phyloP scores from a whole-genome alignment of 768 basidiomycete genomes.

The Astraeus odoratus region DNA sequence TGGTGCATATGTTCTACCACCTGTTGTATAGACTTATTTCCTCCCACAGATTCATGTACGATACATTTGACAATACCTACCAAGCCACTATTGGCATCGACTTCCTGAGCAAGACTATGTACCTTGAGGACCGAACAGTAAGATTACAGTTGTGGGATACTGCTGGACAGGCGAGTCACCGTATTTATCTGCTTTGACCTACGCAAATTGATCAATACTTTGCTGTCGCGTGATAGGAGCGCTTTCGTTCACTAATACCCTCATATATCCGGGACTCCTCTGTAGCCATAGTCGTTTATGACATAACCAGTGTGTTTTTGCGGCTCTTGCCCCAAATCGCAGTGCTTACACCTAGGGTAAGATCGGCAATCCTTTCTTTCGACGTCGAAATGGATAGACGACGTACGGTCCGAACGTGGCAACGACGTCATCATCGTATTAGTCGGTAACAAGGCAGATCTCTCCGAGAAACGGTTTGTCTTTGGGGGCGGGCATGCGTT shows the following conservation, averaged over 20 bases:
- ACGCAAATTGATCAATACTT: constrained; percentile 2
- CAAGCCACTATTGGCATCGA: constrained; percentile 98
- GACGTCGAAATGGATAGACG: constrained; percentile 99
- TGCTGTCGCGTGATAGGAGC: constrained; percentile 52
- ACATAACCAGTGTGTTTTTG: constrained; percentile 82
- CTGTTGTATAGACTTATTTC: constrained; percentile 2
- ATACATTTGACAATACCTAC: constrained; percentile 99
- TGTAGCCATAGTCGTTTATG: constrained; percentile 97
- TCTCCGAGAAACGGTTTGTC: constrained; percentile 93
- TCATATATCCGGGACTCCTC: constrained; percentile 99
- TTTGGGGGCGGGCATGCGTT: not conserved
- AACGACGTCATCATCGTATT: constrained; percentile 97
- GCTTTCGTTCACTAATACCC: constrained; percentile 95
- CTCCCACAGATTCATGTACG: constrained; percentile 87
- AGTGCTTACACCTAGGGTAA: constrained; percentile 26
- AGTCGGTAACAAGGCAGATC: constrained; percentile 98
- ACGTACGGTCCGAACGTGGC: constrained; percentile 94
- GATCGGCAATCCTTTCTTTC: constrained; percentile 98
- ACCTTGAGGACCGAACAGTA: constrained; percentile 96
- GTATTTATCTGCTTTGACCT: not conserved
- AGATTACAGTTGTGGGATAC: constrained; percentile 98
- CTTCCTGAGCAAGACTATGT: constrained; percentile 99
- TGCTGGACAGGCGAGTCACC: constrained; percentile 70
- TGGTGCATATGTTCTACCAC: constrained; percentile 2
- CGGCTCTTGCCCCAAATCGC: constrained; percentile 1